These are phyloP conservation scores for Xylaria acuta DNA, from an alignment of 495 filamentous ascomycete genomes.

Conservation along the genomic window DNA sequence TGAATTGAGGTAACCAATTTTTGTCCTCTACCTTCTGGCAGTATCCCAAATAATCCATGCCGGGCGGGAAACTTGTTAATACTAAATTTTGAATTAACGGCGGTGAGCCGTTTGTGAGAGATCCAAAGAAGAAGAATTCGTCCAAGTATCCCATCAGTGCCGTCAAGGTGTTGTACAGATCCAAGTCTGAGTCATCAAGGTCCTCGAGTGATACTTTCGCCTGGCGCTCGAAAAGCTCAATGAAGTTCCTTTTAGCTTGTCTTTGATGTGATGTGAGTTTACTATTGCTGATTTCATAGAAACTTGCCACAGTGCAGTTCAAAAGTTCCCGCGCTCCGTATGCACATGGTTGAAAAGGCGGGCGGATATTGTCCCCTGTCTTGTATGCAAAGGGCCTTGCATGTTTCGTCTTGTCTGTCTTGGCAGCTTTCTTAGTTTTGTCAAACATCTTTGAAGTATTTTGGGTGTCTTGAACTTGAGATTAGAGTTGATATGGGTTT, in stretches of 20 bases:
- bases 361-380: neutral
- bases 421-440: neutral
- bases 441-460: neutral
- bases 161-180: neutral
- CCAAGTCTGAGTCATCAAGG: neutral
- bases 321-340: neutral
- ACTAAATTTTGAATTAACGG: neutral
- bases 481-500: neutral
- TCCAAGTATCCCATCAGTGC: neutral
- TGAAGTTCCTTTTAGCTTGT: constrained; percentile 3
- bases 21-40: neutral
- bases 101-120: neutral
- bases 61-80: neutral
- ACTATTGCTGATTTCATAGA: neutral
- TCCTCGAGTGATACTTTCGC: neutral
- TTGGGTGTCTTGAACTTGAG: neutral
- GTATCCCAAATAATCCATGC: neutral
- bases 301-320: constrained; percentile 17
- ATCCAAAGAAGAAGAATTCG: constrained; percentile 23
- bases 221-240: constrained; percentile 2
- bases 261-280: constrained; percentile 3
- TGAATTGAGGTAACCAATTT: neutral
- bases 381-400: constrained; percentile 4
- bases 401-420: neutral
- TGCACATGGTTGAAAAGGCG: neutral